Conservation (phyloP, 495 filamentous ascomycete species). For the Xylaria sp. region DNA sequence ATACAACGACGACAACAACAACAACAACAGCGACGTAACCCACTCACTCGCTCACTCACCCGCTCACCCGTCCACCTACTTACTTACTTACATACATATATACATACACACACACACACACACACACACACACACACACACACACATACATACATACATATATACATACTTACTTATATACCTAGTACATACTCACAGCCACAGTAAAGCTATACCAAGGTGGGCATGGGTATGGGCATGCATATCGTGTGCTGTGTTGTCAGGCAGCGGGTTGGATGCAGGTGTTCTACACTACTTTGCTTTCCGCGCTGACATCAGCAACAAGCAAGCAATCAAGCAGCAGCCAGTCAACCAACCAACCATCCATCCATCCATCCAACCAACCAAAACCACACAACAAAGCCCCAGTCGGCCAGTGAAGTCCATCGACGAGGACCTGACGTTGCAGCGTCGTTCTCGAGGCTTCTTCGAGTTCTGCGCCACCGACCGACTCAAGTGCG, state of each 20-base stretch:
- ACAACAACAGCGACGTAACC: neutral
- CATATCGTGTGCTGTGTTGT: neutral
- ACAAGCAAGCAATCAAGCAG: constrained; percentile 7
- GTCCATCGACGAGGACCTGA: neutral
- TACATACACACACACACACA: no score
- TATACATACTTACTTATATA: no score
- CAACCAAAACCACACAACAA: neutral
- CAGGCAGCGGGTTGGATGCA: neutral
- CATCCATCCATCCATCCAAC: no score
- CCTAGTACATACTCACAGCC: no score
- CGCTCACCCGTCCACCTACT: no score
- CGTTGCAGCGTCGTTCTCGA: neutral
- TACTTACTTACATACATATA: no score
- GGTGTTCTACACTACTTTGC: no score
- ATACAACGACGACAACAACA: no score
- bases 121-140: no score
- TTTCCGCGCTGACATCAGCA: neutral
- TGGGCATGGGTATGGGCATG: neutral
- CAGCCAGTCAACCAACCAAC: no score
- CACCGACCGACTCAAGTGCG: neutral
- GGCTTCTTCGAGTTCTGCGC: neutral
- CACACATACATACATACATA: no score
- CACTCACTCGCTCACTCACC: neutral
- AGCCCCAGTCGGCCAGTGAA: neutral
- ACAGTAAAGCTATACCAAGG: neutral